Percentiles rank a stretch among this genome's conserved stretches.
Conservation (phyloP, 1,284 basidiomycete species). For the Boletus hoseneyae region DNA sequence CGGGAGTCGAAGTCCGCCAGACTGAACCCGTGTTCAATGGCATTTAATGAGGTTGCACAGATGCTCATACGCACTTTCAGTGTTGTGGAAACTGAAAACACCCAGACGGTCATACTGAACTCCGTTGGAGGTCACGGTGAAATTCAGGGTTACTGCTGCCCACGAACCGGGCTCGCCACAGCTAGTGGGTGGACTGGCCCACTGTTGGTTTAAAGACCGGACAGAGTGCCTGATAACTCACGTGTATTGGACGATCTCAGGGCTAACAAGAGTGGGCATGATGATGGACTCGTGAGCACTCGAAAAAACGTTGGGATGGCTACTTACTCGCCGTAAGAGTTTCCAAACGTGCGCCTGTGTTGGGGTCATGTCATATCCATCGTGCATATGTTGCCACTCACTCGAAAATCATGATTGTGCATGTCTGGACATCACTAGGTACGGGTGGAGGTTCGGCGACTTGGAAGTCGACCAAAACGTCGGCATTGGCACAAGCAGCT, state of each 20-base stretch:
- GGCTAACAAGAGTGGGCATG: constrained; percentile 36
- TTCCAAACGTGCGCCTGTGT: constrained; percentile 64
- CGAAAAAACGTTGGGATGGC: background rate
- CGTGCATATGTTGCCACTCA: constrained; percentile 34
- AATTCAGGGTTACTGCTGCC: constrained; percentile 72
- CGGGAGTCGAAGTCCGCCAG: constrained; percentile 78
- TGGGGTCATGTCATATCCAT: constrained; percentile 1
- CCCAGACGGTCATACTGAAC: constrained; percentile 75
- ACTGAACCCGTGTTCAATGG: constrained; percentile 36
- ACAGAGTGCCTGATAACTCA: constrained; percentile 33
- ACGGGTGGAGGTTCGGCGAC: constrained; percentile 67
- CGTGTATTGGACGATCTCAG: constrained; percentile 64
- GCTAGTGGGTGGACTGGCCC: constrained; percentile 59
- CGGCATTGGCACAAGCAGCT: constrained; percentile 27
- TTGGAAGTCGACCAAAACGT: constrained; percentile 66
- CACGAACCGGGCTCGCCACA: constrained; percentile 71
- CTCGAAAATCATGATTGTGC: constrained; percentile 64
- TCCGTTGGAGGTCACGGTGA: constrained; percentile 75
- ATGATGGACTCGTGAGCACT: constrained; percentile 1
- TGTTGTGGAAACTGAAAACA: constrained; percentile 70
- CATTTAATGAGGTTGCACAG: background rate
- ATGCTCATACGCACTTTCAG: constrained; percentile 55
- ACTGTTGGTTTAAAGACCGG: background rate
- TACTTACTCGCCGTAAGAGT: constrained; percentile 64
- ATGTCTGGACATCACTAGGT: constrained; percentile 54